Evolutionary conservation across 164 flowering plant genomes (phyloP).

Genomic region (Vitis rupestris): DNA sequence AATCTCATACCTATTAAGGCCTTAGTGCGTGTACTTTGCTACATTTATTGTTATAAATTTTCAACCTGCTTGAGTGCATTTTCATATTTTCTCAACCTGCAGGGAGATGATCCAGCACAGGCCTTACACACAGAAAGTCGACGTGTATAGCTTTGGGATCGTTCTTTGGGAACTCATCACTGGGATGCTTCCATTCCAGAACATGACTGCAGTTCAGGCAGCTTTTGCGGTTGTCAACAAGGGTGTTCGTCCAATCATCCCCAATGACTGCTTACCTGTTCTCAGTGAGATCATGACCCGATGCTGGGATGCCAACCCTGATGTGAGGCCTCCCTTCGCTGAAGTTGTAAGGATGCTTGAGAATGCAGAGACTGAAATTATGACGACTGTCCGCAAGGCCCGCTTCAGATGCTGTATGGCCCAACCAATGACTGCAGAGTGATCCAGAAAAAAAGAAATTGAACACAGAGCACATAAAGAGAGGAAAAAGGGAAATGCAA

Average conservation of each 20-base stretch:
- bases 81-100: slow-evolving; percentile 13
- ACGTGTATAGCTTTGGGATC: slow-evolving; percentile 92
- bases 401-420: slow-evolving; percentile 82
- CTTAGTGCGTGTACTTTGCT: neutral
- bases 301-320: slow-evolving; percentile 92
- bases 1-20: neutral
- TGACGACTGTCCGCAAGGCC: slow-evolving; percentile 84
- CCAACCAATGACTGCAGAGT: slow-evolving; percentile 79
- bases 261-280: slow-evolving; percentile 72
- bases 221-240: slow-evolving; percentile 94
- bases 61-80: neutral
- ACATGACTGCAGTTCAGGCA: slow-evolving; percentile 95
- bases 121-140: slow-evolving; percentile 89
- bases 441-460: slow-evolving; percentile 17
- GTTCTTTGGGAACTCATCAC: slow-evolving; percentile 93
- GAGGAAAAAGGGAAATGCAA: neutral
- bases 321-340: slow-evolving; percentile 74
- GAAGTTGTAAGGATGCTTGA: slow-evolving; percentile 88
- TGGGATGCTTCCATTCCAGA: slow-evolving; percentile 82
- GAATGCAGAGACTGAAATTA: slow-evolving; percentile 69
- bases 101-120: slow-evolving; percentile 97
- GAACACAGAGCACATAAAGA: neutral
- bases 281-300: slow-evolving; percentile 83
- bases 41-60: neutral
- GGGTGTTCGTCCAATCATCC: slow-evolving; percentile 70